Base-by-base conservation (phyloP, 805 yeast species). In the Barnettozyma sp. region DNA sequence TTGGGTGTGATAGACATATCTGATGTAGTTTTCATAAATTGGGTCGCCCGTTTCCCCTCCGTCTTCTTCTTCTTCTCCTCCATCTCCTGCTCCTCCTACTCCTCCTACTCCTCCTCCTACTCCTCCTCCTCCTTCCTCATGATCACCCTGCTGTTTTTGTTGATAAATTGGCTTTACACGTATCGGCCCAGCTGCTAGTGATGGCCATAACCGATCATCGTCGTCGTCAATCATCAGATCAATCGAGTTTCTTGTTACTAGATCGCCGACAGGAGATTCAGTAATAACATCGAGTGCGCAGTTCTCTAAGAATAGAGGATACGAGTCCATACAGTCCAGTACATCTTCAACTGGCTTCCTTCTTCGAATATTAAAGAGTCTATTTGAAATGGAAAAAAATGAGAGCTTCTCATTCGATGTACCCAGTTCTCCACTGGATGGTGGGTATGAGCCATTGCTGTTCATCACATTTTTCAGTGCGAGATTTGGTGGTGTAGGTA, bases 11-110 rank as follows among this genome's bases (percentile, higher is more conserved):
- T 28, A 38, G n/a, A 38, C 34, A 15, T 39, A 29, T 14, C 20
- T 34, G 7, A 27, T 45, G 41, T 19, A 40, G 51, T 34, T 22
- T 8, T 23, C 36, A 9, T 43, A 47, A 7, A 46, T 35, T 4
- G 37, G 37, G 20, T 37, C 46, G 21, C 36, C 19, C 14, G 23
- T 32, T 7, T 27, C 28, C 5, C 29, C 36, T 16, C 22, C n/a
- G 12, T 10, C 29, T 16, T 16, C 26, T 12, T 29, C 32, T n/a
- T n/a, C n/a, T n/a, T n/a, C n/a, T n/a, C n/a, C n/a, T n/a, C n/a
- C n/a, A n/a, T n/a, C n/a, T n/a, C n/a, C n/a, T n/a, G n/a, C n/a
- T n/a, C n/a, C n/a, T n/a, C n/a, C n/a, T n/a, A n/a, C n/a, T n/a
- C n/a, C n/a, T n/a, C n/a, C n/a, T n/a, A n/a, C n/a, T n/a, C n/a